Percentiles rank a stretch among this genome's conserved stretches.
Evolutionary conservation across 345 rosid species (phyloP).

Genomic region (Bruguiera parviflora): DNA sequence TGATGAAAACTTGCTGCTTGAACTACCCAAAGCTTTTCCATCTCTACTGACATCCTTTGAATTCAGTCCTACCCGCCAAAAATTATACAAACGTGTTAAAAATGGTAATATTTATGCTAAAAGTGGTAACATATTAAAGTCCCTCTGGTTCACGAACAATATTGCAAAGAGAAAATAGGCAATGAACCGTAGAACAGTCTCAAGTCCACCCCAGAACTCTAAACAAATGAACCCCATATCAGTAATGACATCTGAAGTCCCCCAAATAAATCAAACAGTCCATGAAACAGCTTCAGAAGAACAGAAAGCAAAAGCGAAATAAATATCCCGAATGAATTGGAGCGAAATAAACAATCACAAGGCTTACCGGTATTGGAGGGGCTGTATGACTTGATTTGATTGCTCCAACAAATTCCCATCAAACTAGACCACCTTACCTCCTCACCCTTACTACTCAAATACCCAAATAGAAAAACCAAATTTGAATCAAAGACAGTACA

Average conservation of each 20-base stretch:
- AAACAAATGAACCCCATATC: no score
- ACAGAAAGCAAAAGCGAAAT: no score
- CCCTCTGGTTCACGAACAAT: no score
- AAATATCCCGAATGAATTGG: no score
- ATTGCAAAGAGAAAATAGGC: neutral
- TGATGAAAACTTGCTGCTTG: conserved; percentile 20
- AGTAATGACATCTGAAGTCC: no score
- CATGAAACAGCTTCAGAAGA: neutral
- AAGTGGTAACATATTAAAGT: no score
- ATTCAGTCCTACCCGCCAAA: conserved; percentile 47
- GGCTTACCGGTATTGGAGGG: conserved; percentile 57
- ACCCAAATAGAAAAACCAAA: neutral
- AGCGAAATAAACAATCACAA: conserved; percentile 1
- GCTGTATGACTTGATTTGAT: conserved; percentile 78
- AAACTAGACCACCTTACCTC: conserved; percentile 11
- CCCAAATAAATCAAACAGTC: neutral
- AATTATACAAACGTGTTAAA: neutral
- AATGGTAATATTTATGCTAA: no score
- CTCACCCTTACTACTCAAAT: neutral
- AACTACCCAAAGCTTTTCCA: conserved; percentile 34
- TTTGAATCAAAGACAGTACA: conserved; percentile 1
- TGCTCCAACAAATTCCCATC: conserved; percentile 91
- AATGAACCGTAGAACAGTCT: neutral
- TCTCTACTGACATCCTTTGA: conserved; percentile 54
- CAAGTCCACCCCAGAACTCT: no score